Evolutionary conservation across 2,329 filamentous ascomycete species (phyloP).

Genomic region (Balansia obtecta): DNA sequence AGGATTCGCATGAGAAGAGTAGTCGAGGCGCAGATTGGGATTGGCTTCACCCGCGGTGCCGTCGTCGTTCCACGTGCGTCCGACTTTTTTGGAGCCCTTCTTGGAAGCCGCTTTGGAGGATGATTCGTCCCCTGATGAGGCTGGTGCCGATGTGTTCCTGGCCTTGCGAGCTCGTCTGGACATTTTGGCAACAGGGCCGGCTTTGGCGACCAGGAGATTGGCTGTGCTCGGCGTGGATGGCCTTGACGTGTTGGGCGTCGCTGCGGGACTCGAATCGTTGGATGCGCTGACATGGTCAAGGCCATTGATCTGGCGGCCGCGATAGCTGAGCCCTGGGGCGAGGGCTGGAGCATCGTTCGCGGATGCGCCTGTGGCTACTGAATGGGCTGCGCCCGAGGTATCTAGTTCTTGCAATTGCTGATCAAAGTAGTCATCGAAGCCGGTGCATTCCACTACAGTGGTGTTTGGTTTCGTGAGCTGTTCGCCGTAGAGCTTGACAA

Average conservation of each 20-base stretch:
- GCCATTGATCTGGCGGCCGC: conserved; percentile 23
- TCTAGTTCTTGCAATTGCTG: conserved; percentile 79
- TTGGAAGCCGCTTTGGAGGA: conserved; percentile 37
- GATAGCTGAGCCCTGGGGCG: conserved; percentile 28
- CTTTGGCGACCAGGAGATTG: conserved; percentile 57
- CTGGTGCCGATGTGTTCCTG: conserved; percentile 51
- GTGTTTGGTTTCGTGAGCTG: conserved; percentile 73
- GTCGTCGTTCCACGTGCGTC: conserved; percentile 84
- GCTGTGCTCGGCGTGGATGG: conserved; percentile 58
- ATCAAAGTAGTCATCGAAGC: conserved; percentile 89
- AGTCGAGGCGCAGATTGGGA: conserved; percentile 63
- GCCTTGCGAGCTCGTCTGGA: conserved; percentile 68
- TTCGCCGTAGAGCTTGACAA: conserved; percentile 79
- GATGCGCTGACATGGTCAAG: conserved; percentile 32
- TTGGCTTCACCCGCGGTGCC: conserved; percentile 78
- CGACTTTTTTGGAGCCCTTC: conserved; percentile 57
- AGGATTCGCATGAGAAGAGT: conserved; percentile 54
- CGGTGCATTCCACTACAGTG: conserved; percentile 62
- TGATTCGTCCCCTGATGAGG: conserved; percentile 76
- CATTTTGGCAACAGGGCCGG: conserved; percentile 61
- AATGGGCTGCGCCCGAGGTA: conserved; percentile 29
- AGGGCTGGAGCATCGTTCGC: conserved; percentile 11
- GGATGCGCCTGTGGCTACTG: conserved; percentile 16
- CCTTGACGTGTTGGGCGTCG: conserved; percentile 64
- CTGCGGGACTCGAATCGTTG: conserved; percentile 55